Base-by-base conservation (phyloP, 2,329 filamentous ascomycete species). In the Venturiaceae sp. region DNA sequence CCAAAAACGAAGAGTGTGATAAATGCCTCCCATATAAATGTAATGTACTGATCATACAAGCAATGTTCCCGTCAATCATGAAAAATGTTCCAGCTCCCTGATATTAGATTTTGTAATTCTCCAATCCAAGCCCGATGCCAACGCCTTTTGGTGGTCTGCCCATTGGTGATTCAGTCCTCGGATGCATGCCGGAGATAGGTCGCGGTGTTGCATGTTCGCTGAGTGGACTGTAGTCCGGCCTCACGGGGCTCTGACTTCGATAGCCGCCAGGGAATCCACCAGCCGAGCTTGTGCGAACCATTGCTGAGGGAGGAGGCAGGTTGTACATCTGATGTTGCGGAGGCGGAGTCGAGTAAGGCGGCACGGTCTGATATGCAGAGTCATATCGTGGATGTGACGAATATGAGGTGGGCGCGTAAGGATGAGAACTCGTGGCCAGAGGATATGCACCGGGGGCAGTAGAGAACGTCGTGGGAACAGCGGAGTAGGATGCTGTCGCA, bases 201-300 rank as follows among this genome's bases (percentile, higher is more conserved):
- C 44, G 44, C 19, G 44, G 44, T 13, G 44, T 50, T 50, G 44
- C 44, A 16, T 50, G 44, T 50, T 58, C 55, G 23, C 55, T 58
- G 5, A 58, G 55, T 11, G 55, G 55, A n/a, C 55, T 58, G 28
- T 58, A 58, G n/a, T 58, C 55, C 19, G 55, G 55, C 28, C 55
- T 39, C 37, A 34, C 41, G 23, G 55, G 55, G 39, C 19, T 53
- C 6, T 37, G 39, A 34, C 26, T 34, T 46, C 39, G 30, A 39
- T 33, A 47, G 30, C 30, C 26, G 14, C 30, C 16, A 50, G 30
- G 8, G 19, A 37, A 53, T 5, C 34, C 30, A 23, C 52, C 41
- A 19, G 39, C 39, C 5, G 37, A 58, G 23, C 44, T 58, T 32
- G 39, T 36, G 52, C 52, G 52, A 14, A 34, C 55, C 37, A 58